Base-by-base conservation (phyloP, 148 eudicot species). In the Drosera capensis region DNA sequence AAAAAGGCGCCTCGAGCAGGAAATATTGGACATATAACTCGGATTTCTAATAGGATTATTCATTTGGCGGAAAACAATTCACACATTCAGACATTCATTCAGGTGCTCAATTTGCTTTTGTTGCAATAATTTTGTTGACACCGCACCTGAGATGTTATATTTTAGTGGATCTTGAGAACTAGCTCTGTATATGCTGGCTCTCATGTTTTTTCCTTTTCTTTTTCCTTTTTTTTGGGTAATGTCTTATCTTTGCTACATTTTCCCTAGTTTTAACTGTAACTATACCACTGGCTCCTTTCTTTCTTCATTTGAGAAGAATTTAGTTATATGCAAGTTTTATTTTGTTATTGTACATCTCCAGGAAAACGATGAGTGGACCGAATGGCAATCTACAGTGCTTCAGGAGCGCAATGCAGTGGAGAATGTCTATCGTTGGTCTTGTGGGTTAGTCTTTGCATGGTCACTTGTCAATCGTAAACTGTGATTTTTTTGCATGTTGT, bases 361-460 rank as follows among this genome's bases (percentile, higher is more conserved):
- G 96, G 85, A 65, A 59, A 74, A 59, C 54, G 63, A 49, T n/a
- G 78, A 82, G 51, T 87, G 94, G 94, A 74, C 45, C 17, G 82
- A 77, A 24, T 87, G 96, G 96, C 85, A 66, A 53, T 50, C 67
- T 47, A 71, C 82, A 24, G 71, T 65, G 59, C 58, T 87, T 41
- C 88, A 76, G 59, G 94, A 82, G 52, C 74, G 88, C 44, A 82
- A 79, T 60, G 46, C 60, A 54, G 46, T 82, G 11, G 87, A 79
- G 64, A 87, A 82, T 55, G 88, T 87, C 25, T 72, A 82, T 38
- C 78, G 88, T 8, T 87, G 96, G 96, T 85, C 77, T 54, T 87
- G 96, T 49, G 96, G 96, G 96, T 87, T 51, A 78, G 44, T 39
- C 19, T 60, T 23, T 35, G 14, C 2, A 1, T n/a, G 43, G 14